phyloP scores from a whole-genome alignment of 192 early-diverging fungal genomes.

The Coemansia sp. region DNA sequence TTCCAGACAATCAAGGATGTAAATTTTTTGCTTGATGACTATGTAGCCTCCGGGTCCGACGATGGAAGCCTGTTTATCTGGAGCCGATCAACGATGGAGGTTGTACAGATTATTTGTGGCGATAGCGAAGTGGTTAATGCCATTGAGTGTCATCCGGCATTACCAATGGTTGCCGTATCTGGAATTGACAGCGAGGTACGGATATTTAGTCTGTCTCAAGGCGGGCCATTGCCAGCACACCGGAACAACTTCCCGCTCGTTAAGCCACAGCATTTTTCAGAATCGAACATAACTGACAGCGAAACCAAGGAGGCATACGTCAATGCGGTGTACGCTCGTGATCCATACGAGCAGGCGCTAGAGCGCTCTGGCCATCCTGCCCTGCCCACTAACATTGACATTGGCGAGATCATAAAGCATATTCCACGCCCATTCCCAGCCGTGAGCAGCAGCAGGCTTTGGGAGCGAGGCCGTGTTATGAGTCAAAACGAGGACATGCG shows the following conservation, averaged over 20 bases:
- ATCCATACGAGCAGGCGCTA: conserved; percentile 33
- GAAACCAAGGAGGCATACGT: conserved; percentile 7
- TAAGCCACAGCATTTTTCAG: conserved; percentile 9
- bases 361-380: conserved; percentile 8
- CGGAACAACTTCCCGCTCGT: conserved; percentile 36
- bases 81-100: conserved; percentile 58
- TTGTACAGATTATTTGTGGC: conserved; percentile 65
- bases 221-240: conserved; percentile 32
- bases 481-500: conserved; percentile 33
- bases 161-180: conserved; percentile 61
- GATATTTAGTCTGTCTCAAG: conserved; percentile 57
- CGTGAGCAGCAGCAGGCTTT: conserved; percentile 18
- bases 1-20: conserved; percentile 70
- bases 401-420: background rate
- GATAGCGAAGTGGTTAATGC: conserved; percentile 64
- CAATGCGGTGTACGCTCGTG: conserved; percentile 15
- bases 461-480: conserved; percentile 14
- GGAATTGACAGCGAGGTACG: conserved; percentile 77
- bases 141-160: conserved; percentile 58
- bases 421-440: conserved; percentile 22
- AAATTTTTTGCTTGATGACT: conserved; percentile 66
- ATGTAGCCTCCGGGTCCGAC: conserved; percentile 75
- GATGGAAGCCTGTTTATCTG: conserved; percentile 71
- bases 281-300: conserved; percentile 1
- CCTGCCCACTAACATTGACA: conserved; percentile 7